Base-by-base conservation (phyloP, 225 moss, liverwort and hornwort species). In the Sphagnum tenellum region DNA sequence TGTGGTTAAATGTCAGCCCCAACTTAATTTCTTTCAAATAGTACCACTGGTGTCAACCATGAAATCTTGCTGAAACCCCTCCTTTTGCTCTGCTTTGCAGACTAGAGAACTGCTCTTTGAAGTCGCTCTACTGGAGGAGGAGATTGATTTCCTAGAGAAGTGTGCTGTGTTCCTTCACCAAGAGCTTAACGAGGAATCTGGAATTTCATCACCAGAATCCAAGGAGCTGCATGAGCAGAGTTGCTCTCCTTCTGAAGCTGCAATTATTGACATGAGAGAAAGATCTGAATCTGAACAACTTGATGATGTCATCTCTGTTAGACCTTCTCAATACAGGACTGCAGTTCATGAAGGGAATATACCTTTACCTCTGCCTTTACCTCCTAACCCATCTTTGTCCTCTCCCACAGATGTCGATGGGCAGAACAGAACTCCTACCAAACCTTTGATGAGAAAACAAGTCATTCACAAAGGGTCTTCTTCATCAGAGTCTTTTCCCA, bases 41-140 rank as follows among this genome's bases (percentile, higher is more conserved):
- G 29, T 29, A 29, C 29, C 29, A 29, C 29, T 29, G 29, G 29
- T 29, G 29, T 29, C 29, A 29, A 29, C 29, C 54, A 55, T 55
- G 11, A 55, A 55, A 7, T 11, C 11, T 55, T 55, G 46, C 51
- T 53, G 5, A 53, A 3, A 7, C 29, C 29, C 29, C 29, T 29
- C 29, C 29, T 29, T 29, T 29, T 29, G 29, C 29, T 1, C 29
- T 2, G 52, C 6, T 52, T 50, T 72, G 84, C 84, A 84, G 85
- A 76, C 56, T 13, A 81, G 85, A 72, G 76, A 85, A 53, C 79
- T 85, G 64, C 78, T 85, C 56, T 81, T 81, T 63, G 78, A 85
- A 66, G 85, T 85, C 53, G 85, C 85, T 50, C 69, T 85, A 67
- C 55, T 85, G 64, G 85, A 85, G 66, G 85, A 85, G 64, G 85